Base-by-base conservation (phyloP, 73 alveolate species). In the Diophrys appendiculata region DNA sequence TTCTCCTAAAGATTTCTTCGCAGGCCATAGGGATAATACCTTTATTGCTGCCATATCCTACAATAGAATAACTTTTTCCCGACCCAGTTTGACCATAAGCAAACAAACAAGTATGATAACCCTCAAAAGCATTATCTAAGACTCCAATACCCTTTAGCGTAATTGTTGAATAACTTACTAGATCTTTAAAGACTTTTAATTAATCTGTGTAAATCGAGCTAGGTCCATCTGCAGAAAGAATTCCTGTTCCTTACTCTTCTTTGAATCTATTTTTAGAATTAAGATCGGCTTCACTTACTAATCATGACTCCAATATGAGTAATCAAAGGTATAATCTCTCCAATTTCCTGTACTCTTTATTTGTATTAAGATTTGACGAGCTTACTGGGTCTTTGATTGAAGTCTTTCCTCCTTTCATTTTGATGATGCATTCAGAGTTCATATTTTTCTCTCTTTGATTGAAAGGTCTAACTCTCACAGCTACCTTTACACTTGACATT, bases 11-110 rank as follows among this genome's bases (percentile, higher is more conserved):
- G 69, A 98, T 97, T 80, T 97, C 99, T 76, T 97, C 99, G 55
- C 99, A 97, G 22, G 99, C 97, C 32, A 97, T 94, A 2, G 99
- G 99, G n/a, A 98, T 97, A 32, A 98, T 94, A 82, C 99, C 99
- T 81, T 95, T 96, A 87, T 98, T 98, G 68, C 95, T 94, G 13
- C 99, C 99, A 77, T 97, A 98, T 29, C 99, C 99, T 29, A 98
- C 99, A 94, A 98, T 98, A 29, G 93, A 84, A 72, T 81, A 77
- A 29, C 85, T 70, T 34, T 90, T 90, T 70, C 96, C 90, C 29
- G 88, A 72, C 18, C 96, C 99, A 5, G 99, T 96, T 68, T 92
- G 92, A 52, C 99, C 99, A 85, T 98, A 98, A n/a, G 99, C 99
- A 69, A 98, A 98, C 65, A 97, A 88, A 79, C 99, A 98, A 80